These are phyloP conservation scores for Entomophthora muscae DNA, from an alignment of 371 early-diverging fungal species.

Conservation along the genomic window DNA sequence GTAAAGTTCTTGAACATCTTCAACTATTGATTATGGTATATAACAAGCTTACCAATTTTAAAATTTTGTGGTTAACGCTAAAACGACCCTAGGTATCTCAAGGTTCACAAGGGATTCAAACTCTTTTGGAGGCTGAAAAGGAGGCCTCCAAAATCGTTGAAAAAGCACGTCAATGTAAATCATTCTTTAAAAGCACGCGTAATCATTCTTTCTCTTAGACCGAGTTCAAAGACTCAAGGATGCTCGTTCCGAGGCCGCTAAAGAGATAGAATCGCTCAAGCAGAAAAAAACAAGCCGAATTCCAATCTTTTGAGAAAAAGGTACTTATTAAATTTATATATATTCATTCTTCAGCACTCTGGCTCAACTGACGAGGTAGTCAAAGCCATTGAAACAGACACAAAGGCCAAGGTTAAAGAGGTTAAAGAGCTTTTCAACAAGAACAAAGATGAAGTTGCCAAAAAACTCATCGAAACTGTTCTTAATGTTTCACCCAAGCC, in stretches of 20 bases:
- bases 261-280: constrained; percentile 80
- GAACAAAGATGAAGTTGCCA: constrained; percentile 51
- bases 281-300: constrained; percentile 66
- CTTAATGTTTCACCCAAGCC: constrained; percentile 51
- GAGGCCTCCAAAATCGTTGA: constrained; percentile 79
- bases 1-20: too few relatives aligned
- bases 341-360: constrained; percentile 31
- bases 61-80: not conserved
- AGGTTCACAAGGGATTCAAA: constrained; percentile 65
- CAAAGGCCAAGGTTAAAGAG: constrained; percentile 52
- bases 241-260: constrained; percentile 81
- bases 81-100: not conserved
- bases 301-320: constrained; percentile 60
- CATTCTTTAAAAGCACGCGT: not conserved
- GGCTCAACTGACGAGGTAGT: constrained; percentile 52
- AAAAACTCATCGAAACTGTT: constrained; percentile 52
- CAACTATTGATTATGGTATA: not conserved
- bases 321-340: constrained; percentile 19
- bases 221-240: constrained; percentile 84
- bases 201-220: constrained; percentile 32
- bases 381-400: constrained; percentile 52
- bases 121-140: constrained; percentile 70
- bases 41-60: not conserved
- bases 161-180: constrained; percentile 78
- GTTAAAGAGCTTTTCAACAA: constrained; percentile 38